Evolutionary conservation across 139 green algal species (phyloP).

Genomic region (Klebsormidium nitens): DNA sequence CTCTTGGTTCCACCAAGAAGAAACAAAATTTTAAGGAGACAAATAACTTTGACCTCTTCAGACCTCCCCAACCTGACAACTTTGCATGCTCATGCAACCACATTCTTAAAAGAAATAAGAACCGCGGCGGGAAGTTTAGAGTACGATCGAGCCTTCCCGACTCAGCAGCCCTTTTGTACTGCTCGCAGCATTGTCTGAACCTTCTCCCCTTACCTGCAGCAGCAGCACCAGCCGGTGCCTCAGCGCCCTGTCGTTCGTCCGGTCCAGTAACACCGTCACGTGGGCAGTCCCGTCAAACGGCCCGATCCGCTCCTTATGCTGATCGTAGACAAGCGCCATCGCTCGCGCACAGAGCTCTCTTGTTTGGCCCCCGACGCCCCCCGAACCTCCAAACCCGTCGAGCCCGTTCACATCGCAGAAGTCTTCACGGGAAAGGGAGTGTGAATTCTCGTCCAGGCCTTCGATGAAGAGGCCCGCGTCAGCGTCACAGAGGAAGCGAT

Average conservation of each 20-base stretch:
- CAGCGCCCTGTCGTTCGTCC: slow-evolving; percentile 50
- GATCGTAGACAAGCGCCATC: slow-evolving; percentile 74
- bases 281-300: slow-evolving; percentile 72
- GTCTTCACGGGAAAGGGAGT: slow-evolving; percentile 16
- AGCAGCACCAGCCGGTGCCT: slow-evolving; percentile 71
- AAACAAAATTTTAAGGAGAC: no score
- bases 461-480: slow-evolving; percentile 46
- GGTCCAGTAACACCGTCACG: slow-evolving; percentile 64
- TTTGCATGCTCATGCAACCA: no score
- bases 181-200: no score
- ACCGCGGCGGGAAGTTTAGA: no score
- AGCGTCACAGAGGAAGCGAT: slow-evolving; percentile 66
- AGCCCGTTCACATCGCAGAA: slow-evolving; percentile 4
- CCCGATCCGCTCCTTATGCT: slow-evolving; percentile 54
- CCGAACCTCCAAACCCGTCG: slow-evolving; percentile 27
- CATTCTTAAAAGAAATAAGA: no score
- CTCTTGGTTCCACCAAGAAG: no score
- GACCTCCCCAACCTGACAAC: no score
- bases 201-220: slow-evolving; percentile 45
- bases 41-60: no score
- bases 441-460: background rate
- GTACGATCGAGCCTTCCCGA: no score
- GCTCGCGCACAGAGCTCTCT: slow-evolving; percentile 72
- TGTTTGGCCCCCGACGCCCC: slow-evolving; percentile 14
- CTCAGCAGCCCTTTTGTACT: no score